These are phyloP conservation scores for Tillandsia leiboldiana DNA, from an alignment of 176 grass and related monocot genomes.

Conservation along the genomic window DNA sequence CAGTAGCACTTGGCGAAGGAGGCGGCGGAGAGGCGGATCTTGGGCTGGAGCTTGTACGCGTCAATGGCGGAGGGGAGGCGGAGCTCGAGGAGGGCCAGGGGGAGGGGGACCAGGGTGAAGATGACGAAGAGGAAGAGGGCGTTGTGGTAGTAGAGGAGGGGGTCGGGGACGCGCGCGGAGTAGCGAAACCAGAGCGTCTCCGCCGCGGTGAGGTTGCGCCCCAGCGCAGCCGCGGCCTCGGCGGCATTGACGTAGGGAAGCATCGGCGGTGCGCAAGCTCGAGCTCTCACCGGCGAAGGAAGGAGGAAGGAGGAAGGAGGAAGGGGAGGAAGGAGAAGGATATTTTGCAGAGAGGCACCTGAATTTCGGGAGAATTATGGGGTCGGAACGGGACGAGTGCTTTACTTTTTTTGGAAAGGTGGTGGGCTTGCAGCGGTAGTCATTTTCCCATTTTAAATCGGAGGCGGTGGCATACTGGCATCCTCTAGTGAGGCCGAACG, in stretches of 20 bases:
- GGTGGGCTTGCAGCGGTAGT: too few relatives aligned
- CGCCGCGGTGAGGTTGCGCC: conserved; percentile 36
- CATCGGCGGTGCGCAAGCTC: conserved; percentile 29
- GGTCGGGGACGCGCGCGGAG: conserved; percentile 50
- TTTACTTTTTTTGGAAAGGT: too few relatives aligned
- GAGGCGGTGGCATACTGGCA: too few relatives aligned
- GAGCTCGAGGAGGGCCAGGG: conserved; percentile 74
- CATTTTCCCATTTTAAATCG: too few relatives aligned
- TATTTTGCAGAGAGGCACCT: too few relatives aligned
- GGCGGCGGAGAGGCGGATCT: conserved; percentile 36
- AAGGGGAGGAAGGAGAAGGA: too few relatives aligned
- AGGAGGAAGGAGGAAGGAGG: too few relatives aligned
- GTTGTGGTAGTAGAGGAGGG: conserved; percentile 65
- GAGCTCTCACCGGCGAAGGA: too few relatives aligned
- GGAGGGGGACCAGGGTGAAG: conserved; percentile 72
- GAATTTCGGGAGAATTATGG: too few relatives aligned
- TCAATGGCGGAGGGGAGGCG: conserved; percentile 34
- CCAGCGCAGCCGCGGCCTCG: conserved; percentile 71
- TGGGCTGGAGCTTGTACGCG: conserved; percentile 83
- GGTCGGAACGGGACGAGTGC: too few relatives aligned
- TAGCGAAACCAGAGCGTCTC: conserved; percentile 71
- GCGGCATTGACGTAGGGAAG: conserved; percentile 57
- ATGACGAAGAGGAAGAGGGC: conserved; percentile 69
- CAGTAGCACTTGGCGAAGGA: conserved; percentile 69
- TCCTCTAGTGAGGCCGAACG: too few relatives aligned